Base-by-base conservation (phyloP, 2,329 filamentous ascomycete genomes). In the Colletotrichum spaethianum region DNA sequence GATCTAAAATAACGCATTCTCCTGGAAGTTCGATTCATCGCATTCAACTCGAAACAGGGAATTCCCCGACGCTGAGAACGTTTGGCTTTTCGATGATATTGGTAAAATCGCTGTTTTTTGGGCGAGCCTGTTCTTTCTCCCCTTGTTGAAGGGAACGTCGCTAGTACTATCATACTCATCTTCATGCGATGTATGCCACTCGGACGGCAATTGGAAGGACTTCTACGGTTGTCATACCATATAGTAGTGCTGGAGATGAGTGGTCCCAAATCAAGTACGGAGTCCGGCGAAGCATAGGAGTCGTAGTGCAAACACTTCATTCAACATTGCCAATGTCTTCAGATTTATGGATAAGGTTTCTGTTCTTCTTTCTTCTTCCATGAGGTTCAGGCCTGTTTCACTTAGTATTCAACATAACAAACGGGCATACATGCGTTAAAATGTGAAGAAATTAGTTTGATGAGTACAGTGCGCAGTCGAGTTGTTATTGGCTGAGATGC, bases 81-180 rank as follows among this genome's bases (percentile, higher is more conserved):
- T 36, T 48, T 11, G 3, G 2, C 0, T 16, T 23, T 9, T 2
- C 16, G 7, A 48, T 16, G n/a, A 16, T 26, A 1, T 23, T 61
- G 7, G 3, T 33, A 14, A 16, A 1, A 16, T 3, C 48, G 4
- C 12, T 46, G 14, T 5, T 36, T 12, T 9, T 48, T 61, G 57
- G 42, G 1, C 2, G 11, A 46, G 23, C 4, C 3, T 61, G 14
- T 20, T 61, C 12, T 18, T 61, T 7, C 28, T 61, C 14, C 57
- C 57, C 18, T 61, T 16, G 12, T 48, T 8, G 31, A 44, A 5
- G 50, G 59, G 60, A 62, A 62, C 16, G 60, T 33, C 40, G 60
- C 44, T 2, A 50, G 23, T 23, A 38, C 33, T 2, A n/a, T 16
- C 0, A 1, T 62, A 7, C 40, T 62, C n/a, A 33, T 50, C n/a